Conservation (phyloP, 2,329 filamentous ascomycete species). For the Beauveria medogensis region DNA sequence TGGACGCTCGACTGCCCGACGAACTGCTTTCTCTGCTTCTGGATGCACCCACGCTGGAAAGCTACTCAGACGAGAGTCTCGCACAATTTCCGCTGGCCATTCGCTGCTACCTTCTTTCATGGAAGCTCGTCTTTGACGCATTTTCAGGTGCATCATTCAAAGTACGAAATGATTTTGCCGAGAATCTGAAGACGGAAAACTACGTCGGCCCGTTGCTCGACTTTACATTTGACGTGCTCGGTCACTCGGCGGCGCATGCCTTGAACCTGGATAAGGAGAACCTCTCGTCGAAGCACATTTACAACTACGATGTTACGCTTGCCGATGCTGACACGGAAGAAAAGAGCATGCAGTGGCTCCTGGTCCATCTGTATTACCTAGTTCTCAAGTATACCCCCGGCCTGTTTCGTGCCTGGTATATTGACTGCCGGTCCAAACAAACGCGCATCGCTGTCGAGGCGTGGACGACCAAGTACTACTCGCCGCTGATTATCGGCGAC, state of each 20-base stretch:
- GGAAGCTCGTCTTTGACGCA: constrained; percentile 84
- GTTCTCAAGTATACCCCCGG: constrained; percentile 68
- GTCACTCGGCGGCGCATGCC: constrained; percentile 65
- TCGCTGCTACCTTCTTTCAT: constrained; percentile 77
- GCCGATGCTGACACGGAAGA: constrained; percentile 55
- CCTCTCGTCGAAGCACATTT: constrained; percentile 50
- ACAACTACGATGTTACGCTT: constrained; percentile 42
- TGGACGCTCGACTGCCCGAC: constrained; percentile 65
- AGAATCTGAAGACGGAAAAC: constrained; percentile 67
- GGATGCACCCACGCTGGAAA: constrained; percentile 65
- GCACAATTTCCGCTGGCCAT: constrained; percentile 61
- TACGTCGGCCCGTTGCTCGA: constrained; percentile 62
- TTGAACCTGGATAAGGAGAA: constrained; percentile 64
- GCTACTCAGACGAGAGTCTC: constrained; percentile 56
- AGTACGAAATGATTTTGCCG: constrained; percentile 71
- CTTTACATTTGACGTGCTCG: constrained; percentile 78
- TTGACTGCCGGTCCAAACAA: constrained; percentile 71
- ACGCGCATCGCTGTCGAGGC: constrained; percentile 70
- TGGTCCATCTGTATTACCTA: constrained; percentile 81
- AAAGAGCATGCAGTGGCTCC: constrained; percentile 71
- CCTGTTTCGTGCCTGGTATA: constrained; percentile 77
- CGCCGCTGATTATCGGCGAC: constrained; percentile 58
- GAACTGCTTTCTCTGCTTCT: constrained; percentile 79
- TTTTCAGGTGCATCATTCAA: constrained; percentile 72
- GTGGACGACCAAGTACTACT: constrained; percentile 83